A percentile compares a stretch with the other conserved stretches of the same genome.
These are phyloP conservation scores for Hypoxylon perforatum DNA, from an alignment of 495 filamentous ascomycete genomes.

Conservation along the genomic window DNA sequence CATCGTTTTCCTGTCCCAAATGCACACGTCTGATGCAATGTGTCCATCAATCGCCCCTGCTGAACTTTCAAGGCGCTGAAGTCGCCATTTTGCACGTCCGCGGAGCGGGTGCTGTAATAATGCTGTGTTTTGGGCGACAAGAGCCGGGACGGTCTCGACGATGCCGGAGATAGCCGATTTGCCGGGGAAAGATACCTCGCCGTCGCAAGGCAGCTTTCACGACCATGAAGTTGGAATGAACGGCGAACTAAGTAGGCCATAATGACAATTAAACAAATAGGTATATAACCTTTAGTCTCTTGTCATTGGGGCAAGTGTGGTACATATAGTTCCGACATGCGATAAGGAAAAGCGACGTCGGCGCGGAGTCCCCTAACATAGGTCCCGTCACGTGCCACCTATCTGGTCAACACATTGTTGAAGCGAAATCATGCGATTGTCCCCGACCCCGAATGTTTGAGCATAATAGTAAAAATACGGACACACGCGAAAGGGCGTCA, in stretches of 20 bases:
- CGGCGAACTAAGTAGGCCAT: slow-evolving; percentile 23
- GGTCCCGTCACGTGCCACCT: too few species aligned
- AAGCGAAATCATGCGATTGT: too few species aligned
- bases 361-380: too few species aligned
- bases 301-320: too few species aligned
- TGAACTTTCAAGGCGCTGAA: slow-evolving; percentile 34
- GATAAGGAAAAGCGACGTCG: not conserved
- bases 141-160: not conserved
- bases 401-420: too few species aligned
- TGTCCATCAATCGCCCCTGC: slow-evolving; percentile 39
- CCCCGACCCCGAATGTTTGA: too few species aligned
- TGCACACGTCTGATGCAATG: slow-evolving; percentile 39
- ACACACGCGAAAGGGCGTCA: too few species aligned
- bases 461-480: too few species aligned
- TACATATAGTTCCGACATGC: too few species aligned
- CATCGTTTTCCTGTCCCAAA: slow-evolving; percentile 46
- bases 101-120: slow-evolving; percentile 14
- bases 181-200: not conserved
- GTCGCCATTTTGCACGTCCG: not conserved
- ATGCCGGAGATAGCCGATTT: not conserved
- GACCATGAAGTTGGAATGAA: not conserved
- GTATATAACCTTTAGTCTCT: not conserved
- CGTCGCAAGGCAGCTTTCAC: not conserved
- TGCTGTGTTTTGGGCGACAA: not conserved
- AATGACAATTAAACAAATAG: not conserved